Base-by-base conservation (phyloP, 495 filamentous ascomycete species). In the Beverwykella pulmonaria region DNA sequence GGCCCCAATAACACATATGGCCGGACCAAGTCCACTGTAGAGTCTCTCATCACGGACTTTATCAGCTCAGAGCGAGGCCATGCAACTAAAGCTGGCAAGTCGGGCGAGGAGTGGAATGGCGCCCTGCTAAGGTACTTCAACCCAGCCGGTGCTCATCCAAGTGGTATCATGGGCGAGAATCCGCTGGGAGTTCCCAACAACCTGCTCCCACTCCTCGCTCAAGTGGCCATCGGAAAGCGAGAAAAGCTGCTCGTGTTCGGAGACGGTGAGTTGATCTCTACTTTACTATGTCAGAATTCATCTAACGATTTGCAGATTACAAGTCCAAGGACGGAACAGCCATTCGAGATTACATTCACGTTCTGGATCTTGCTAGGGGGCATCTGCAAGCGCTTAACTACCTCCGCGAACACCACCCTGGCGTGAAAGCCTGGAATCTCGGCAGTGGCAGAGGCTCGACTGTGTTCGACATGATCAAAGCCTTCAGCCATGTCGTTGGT, bases 1-100 rank as follows among this genome's bases (percentile, higher is more conserved):
- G 92, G 91, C 47, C 92, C 94, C 22, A 98, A 93, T 56, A 98
- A 98, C 84, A 91, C 94, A 14, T 98, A 98, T 79, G 94, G 94
- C 34, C 90, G 89, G 76, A 98, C 94, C 57, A 98, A 98, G 83
- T 84, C 89, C 76, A 89, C 87, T 68, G 91, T 97, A 61, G 94
- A 98, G 82, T 83, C 75, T 70, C 86, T 95, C 76, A 98, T 98
- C 76, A 91, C 88, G 55, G 95, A 98, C 77, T 85, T 91, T 70
- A 86, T 97, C 75, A 87, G 90, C 64, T 90, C 95, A 20, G 86
- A 97, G 80, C 88, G 94, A 44, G 90, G 89, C 79, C 91, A 91
- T 67, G 82, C 85, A 68, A 86, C 86, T 80, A 94, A 93, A 82
- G 87, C 83, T 41, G 90, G 90, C 29, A 89, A 94, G 75, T 78